Percentiles rank a stretch among this genome's conserved stretches.
Evolutionary conservation across 768 basidiomycete species (phyloP).

Genomic region (Pleurotus platypus): DNA sequence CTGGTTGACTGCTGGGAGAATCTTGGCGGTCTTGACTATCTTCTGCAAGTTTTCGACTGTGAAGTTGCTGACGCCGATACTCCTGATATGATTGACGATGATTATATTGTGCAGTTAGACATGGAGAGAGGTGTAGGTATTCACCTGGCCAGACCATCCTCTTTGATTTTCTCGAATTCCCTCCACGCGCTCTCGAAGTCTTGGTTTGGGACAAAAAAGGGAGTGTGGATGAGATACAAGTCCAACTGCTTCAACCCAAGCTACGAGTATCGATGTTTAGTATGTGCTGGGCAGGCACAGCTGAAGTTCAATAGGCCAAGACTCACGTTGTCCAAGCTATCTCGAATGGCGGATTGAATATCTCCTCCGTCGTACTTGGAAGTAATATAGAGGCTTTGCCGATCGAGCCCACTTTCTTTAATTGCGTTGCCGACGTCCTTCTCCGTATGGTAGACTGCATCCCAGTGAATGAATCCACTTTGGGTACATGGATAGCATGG

Average conservation of each 20-base stretch:
- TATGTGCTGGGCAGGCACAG: no score
- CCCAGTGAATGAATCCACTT: slow-evolving; percentile 24
- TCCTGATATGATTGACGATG: slow-evolving; percentile 32
- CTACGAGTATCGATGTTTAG: slow-evolving; percentile 24
- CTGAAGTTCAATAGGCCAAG: background rate
- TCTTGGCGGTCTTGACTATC: slow-evolving; percentile 43
- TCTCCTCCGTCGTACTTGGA: slow-evolving; percentile 48
- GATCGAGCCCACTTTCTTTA: slow-evolving; percentile 40
- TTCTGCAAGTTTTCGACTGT: slow-evolving; percentile 44
- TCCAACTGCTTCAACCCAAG: slow-evolving; percentile 61
- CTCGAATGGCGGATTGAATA: slow-evolving; percentile 35
- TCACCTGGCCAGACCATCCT: slow-evolving; percentile 40
- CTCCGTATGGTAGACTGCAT: slow-evolving; percentile 34
- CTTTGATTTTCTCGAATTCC: slow-evolving; percentile 29
- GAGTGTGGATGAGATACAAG: slow-evolving; percentile 67
- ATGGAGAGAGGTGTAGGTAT: slow-evolving; percentile 6
- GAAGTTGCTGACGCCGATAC: slow-evolving; percentile 76
- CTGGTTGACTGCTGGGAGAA: slow-evolving; percentile 72
- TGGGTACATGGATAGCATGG: slow-evolving; percentile 14
- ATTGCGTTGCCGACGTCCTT: slow-evolving; percentile 36
- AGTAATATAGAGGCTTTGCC: slow-evolving; percentile 46
- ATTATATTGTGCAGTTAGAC: slow-evolving; percentile 7
- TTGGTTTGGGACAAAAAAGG: slow-evolving; percentile 16
- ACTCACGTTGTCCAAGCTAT: slow-evolving; percentile 49
- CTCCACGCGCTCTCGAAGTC: slow-evolving; percentile 31